These are phyloP conservation scores for Bacidia rubella DNA, from an alignment of 495 filamentous ascomycete species.

Conservation along the genomic window DNA sequence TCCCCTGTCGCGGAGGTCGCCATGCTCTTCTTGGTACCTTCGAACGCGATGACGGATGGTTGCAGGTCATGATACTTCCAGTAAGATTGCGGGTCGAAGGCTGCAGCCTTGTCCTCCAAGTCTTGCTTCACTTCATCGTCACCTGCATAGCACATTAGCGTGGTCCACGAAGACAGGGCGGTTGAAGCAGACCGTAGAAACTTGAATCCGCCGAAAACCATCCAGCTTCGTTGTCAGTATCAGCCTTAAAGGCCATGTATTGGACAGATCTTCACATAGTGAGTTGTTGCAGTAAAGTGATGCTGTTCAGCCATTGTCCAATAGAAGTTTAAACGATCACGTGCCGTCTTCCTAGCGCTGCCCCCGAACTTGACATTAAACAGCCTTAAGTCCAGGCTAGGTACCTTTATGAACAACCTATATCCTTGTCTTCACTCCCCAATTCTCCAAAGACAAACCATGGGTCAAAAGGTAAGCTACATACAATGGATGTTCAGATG, in stretches of 20 bases:
- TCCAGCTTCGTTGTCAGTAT: neutral
- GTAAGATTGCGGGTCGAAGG: constrained; percentile 34
- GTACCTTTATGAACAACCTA: no score
- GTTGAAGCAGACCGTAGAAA: constrained; percentile 45
- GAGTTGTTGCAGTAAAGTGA: neutral
- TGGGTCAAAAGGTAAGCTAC: no score
- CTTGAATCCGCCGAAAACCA: constrained; percentile 54
- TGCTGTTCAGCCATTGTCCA: neutral
- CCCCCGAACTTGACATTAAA: no score
- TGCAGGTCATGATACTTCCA: constrained; percentile 28
- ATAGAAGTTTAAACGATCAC: no score
- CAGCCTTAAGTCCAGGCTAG: no score
- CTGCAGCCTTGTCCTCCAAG: constrained; percentile 23
- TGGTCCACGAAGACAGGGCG: constrained; percentile 6
- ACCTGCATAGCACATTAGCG: constrained; percentile 28
- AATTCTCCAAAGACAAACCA: no score
- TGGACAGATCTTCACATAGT: neutral
- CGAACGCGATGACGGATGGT: constrained; percentile 18
- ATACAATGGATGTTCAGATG: no score
- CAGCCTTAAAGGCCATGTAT: neutral
- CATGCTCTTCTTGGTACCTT: constrained; percentile 9
- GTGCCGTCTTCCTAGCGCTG: no score
- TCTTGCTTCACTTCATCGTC: constrained; percentile 32
- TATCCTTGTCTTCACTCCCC: no score
- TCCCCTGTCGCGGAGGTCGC: constrained; percentile 5